Evolutionary conservation across 176 grass and related monocot species (phyloP), one percentile per base, ranked within the genome.

Genomic region (Avena insularis): DNA sequence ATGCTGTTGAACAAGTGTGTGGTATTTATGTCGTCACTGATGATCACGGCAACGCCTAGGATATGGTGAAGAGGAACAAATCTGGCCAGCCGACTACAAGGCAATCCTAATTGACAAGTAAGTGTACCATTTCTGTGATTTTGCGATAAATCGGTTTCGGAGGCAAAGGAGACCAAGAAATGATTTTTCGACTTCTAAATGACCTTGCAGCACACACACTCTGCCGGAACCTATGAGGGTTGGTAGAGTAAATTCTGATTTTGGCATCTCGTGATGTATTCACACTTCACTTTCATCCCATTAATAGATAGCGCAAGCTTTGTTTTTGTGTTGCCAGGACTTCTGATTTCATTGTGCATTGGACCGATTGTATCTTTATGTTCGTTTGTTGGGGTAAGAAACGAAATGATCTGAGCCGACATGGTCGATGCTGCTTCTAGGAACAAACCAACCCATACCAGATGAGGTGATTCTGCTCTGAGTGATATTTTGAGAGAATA

Each of bases 11-110:
- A 78, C 88, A 93, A 91, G 93, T 92, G 8, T 91, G 96, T 25
- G 96, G 92, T 47, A 95, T 95, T 63, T 98, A 94, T 81, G 73
- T 94, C 82, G 91, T 95, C 57, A 98, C 96, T 46, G 93, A 91
- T 21, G 96, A 19, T 40, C 38, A 40, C 5, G 4, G 38, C 38
- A 40, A 40, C 6, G 38, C 38, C 38, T 40, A 40, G 40, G 40
- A 43, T 6, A 43, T 43, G 40, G 40, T 43, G 5, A 43, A 43
- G 40, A 43, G 40, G 40, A 43, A 43, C 40, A 43, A 43, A 43
- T 43, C 40, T 43, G 40, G 40, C 6, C 40, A 43, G 40, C 40
- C 40, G 40, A 43, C 40, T 43, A 43, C 55, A 1, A 57, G 55
- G 6, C 17, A 57, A 57, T 17, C 55, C 55, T 57, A 20, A 57